A percentile compares a stretch with the other conserved stretches of the same genome.
Evolutionary conservation across 2,329 filamentous ascomycete species (phyloP).

Genomic region (Aspergillus sp.): DNA sequence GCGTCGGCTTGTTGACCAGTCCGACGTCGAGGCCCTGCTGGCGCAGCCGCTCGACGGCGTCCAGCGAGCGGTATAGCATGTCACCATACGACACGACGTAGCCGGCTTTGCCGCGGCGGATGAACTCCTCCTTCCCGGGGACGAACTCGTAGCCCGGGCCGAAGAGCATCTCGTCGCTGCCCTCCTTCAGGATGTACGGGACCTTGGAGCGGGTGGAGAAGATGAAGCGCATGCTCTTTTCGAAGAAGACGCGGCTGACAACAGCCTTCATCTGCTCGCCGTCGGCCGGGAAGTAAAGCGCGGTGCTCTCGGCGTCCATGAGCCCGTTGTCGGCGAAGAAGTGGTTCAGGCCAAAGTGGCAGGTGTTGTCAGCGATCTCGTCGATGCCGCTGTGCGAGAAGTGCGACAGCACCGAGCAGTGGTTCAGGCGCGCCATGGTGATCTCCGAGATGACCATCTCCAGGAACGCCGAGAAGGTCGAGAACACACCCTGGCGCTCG

Average conservation of each 20-base stretch:
- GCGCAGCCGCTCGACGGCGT: constrained; percentile 30
- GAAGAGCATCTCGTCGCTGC: constrained; percentile 25
- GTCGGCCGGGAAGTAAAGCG: constrained; percentile 33
- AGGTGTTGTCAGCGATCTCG: constrained; percentile 35
- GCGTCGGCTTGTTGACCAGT: constrained; percentile 31
- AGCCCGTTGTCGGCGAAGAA: constrained; percentile 35
- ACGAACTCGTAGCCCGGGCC: constrained; percentile 28
- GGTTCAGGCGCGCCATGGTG: constrained; percentile 33
- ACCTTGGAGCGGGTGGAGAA: constrained; percentile 33
- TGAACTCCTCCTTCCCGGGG: constrained; percentile 30
- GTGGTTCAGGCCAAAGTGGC: constrained; percentile 34
- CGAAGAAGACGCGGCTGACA: constrained; percentile 30
- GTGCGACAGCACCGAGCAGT: constrained; percentile 29
- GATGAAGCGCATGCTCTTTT: constrained; percentile 28
- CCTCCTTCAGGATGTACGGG: constrained; percentile 30
- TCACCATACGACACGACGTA: constrained; percentile 33
- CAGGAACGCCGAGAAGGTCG: constrained; percentile 33
- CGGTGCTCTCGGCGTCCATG: constrained; percentile 26
- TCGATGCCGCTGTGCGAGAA: constrained; percentile 34
- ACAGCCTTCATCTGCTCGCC: constrained; percentile 33
- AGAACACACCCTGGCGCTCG: constrained; percentile 29
- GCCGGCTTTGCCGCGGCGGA: constrained; percentile 27
- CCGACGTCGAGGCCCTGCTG: constrained; percentile 28
- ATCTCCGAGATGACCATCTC: constrained; percentile 35
- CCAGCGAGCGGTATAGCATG: constrained; percentile 33